Evolutionary conservation across 1,139 yeast genomes (phyloP).

Genomic region (Geotrichum aggregatum): DNA sequence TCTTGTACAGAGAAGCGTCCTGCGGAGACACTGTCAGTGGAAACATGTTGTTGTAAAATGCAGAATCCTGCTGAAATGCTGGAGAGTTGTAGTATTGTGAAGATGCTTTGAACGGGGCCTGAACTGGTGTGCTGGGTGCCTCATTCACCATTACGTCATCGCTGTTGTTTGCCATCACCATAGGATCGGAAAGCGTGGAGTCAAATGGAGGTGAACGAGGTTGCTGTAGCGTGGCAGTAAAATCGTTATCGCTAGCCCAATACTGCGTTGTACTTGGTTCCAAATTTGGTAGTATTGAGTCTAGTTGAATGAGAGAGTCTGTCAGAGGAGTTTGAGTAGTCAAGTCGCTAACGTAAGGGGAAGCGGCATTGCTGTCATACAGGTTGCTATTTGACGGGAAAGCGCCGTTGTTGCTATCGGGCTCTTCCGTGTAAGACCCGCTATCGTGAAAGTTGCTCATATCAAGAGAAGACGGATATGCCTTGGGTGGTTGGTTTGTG

Average conservation of each 20-base stretch:
- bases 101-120: constrained; percentile 5
- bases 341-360: not conserved
- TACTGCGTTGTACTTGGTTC: not conserved
- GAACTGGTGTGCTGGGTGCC: constrained; percentile 3
- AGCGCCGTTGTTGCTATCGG: not conserved
- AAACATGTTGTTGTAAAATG: not conserved
- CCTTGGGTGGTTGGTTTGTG: not conserved
- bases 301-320: not conserved
- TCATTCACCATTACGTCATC: constrained; percentile 3
- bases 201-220: not conserved
- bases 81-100: constrained; percentile 3
- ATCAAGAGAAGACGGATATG: not conserved
- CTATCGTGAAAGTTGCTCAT: constrained; percentile 2
- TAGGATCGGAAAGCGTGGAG: not conserved
- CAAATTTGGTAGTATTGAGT: not conserved
- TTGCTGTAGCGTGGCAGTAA: not conserved
- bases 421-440: not conserved
- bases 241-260: not conserved
- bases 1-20: constrained; percentile 3
- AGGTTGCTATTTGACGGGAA: not conserved
- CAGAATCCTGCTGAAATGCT: not conserved
- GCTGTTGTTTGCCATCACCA: not conserved
- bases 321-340: not conserved
- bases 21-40: constrained; percentile 6
- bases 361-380: not conserved